These are phyloP conservation scores for Pythium angustatum DNA, from an alignment of 352 stramenopile species.

Conservation along the genomic window DNA sequence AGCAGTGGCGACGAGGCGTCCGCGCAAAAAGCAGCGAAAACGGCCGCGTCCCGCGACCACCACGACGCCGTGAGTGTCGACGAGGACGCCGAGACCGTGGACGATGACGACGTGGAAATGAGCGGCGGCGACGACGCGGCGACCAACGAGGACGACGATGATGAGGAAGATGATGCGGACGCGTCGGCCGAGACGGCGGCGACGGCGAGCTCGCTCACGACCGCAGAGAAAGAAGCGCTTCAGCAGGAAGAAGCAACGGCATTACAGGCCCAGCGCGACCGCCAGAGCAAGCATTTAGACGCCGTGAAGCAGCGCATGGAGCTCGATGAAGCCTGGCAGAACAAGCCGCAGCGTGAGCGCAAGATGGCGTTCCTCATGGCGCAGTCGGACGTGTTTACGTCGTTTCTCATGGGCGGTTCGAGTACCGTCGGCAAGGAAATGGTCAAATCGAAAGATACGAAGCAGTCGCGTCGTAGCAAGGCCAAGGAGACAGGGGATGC, in stretches of 20 bases:
- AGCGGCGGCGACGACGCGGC: constrained; percentile 31
- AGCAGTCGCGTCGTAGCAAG: constrained; percentile 58
- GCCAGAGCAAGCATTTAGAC: constrained; percentile 73
- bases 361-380: constrained; percentile 90
- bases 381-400: constrained; percentile 87
- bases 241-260: constrained; percentile 68
- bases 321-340: constrained; percentile 49
- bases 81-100: constrained; percentile 27
- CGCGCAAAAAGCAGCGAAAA: constrained; percentile 3
- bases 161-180: constrained; percentile 28
- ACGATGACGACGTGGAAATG: constrained; percentile 27
- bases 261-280: constrained; percentile 74
- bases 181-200: constrained; percentile 28
- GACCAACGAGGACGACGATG: constrained; percentile 18
- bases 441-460: constrained; percentile 42
- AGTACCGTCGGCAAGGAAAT: constrained; percentile 80
- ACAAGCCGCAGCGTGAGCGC: constrained; percentile 58
- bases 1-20: constrained; percentile 16
- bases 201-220: constrained; percentile 36
- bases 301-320: constrained; percentile 62
- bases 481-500: constrained; percentile 72
- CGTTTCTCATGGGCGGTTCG: constrained; percentile 83
- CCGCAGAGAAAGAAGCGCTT: constrained; percentile 59
- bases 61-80: constrained; percentile 6
- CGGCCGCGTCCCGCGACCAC: background rate